Evolutionary conservation across 2,329 filamentous ascomycete genomes (phyloP).

Genomic region (Phaeosphaeriaceae sp.): DNA sequence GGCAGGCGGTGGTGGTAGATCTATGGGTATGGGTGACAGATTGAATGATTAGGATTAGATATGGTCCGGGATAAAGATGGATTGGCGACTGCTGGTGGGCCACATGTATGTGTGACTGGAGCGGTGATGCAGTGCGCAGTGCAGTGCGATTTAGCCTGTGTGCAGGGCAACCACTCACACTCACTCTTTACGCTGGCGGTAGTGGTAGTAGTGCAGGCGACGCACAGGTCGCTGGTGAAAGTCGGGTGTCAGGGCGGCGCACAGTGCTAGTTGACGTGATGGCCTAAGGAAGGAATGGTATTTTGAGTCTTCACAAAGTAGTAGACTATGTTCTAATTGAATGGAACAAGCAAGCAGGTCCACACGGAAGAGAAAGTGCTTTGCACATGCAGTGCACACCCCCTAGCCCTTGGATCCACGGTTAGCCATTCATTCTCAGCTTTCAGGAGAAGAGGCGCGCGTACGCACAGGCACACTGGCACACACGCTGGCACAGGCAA

Average conservation of each 20-base stretch:
- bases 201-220: not conserved
- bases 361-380: not conserved
- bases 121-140: not conserved
- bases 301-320: no score
- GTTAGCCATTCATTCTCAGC: not conserved
- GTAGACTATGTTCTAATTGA: no score
- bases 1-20: conserved; percentile 5
- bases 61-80: not conserved
- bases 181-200: no score
- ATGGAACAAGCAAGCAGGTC: no score
- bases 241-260: no score
- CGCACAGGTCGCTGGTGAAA: not conserved
- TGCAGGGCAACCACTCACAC: not conserved
- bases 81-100: not conserved
- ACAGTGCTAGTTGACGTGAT: no score
- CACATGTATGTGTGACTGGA: conserved; percentile 1
- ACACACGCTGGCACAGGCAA: not conserved
- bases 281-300: no score
- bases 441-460: not conserved
- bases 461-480: not conserved
- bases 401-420: no score
- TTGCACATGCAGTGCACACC: not conserved
- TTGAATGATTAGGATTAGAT: not conserved
- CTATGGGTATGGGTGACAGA: not conserved
- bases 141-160: not conserved